Evolutionary conservation across 179 eudicot genomes (phyloP), one percentile per base, ranked within the genome.

Genomic region (Monotropa hypopitys): DNA sequence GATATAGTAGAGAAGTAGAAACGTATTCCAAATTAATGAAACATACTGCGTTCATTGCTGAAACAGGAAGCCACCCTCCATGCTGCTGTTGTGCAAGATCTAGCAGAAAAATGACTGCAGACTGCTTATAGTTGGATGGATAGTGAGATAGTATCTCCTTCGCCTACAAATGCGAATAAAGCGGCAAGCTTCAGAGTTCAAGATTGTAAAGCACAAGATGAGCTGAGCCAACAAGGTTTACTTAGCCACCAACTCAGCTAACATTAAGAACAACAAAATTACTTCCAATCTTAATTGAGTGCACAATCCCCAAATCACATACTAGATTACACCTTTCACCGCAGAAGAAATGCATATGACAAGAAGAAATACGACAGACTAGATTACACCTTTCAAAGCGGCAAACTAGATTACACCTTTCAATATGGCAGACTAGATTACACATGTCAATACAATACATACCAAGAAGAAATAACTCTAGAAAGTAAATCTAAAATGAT

Each of bases 61-160:
- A 95, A 82, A 95, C 98, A 80, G 99, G 88, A 78, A 95, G 97
- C 99, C 99, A 95, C 16, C 99, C 99, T 74, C 98, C 97, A 84
- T 95, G 91, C 72, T 93, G 98, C 76, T 95, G 98, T 84, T 95
- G 99, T 33, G 98, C 99, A 83, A 95, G 93, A 87, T 95, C 99
- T 69, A 95, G 87, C 88, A 95, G 78, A 43, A 97, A 98, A 81
- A 95, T 95, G 73, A 91, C 98, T 46, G 99, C 99, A 66, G 99
- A 95, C 81, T 93, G 98, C 91, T 95, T 95, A 83, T 95, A 95
- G 85, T 95, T 95, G 59, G 94, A 87, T 51, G 99, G 99, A 76
- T 95, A 95, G 82, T 88, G 89, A 78, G 99, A 89, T 80, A 95
- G 51, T 69, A 95, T 85, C 85, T 95, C 99, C 88, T 89, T 95